Base-by-base conservation (phyloP, 1,139 yeast genomes). In the Magnusiomyces suaveolens region DNA sequence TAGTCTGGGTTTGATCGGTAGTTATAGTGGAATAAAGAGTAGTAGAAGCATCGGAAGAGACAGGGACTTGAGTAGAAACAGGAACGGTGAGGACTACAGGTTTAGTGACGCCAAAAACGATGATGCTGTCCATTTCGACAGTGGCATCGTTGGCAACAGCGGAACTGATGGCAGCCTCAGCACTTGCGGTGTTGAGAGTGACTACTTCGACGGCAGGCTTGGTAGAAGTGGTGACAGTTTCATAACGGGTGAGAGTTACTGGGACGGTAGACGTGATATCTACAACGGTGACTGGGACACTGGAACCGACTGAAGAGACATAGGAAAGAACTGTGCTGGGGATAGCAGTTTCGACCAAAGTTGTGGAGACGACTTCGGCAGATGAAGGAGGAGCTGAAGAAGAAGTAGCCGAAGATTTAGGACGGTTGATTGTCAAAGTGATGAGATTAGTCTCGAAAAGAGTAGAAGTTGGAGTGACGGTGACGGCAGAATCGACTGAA, bases 11-110 rank as follows among this genome's bases (percentile, higher is more conserved):
- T 8, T 44, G 20, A 16, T 44, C 18, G 25, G 33, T 4, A 44
- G 47, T 44, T n/a, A 44, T 26, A 18, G 47, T 44, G 12, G 47
- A 44, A 33, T 24, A 44, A n/a, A 44, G 8, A 33, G 47, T 44
- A 14, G 29, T 26, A 6, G 47, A 3, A 16, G 33, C 8, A 10
- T 24, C 18, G 33, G 47, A 10, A 14, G 29, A 24, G 18, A 44
- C 33, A 14, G 47, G 33, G 21, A 44, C 3, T n/a, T 23, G 18
- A n/a, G 47, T 25, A 23, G 33, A 4, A n/a, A 44, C 33, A 18
- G 44, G 44, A 41, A 41, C n/a, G 16, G 44, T 41, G 25, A 41
- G 25, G 44, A 25, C 20, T 6, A 41, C 20, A 20, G 44, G 4
- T 8, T 21, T 18, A 16, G 44, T 41, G n/a, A 21, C n/a, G 25